Evolutionary conservation across 495 filamentous ascomycete species (phyloP), one percentile per base, ranked within the genome.

Genomic region (Oidiodendron maius): DNA sequence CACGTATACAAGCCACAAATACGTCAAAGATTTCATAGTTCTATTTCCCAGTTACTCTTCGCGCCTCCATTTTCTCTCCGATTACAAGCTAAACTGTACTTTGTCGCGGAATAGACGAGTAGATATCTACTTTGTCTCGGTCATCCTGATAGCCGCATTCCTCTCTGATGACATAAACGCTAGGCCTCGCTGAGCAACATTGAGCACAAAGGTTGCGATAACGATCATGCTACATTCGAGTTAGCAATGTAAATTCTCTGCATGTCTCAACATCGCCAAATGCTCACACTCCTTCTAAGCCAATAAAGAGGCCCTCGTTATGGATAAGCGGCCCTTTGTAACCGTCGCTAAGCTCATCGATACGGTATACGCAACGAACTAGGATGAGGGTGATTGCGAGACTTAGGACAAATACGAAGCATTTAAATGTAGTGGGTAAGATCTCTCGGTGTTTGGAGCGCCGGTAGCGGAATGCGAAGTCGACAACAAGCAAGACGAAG

Each of bases 311-410:
- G 0, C 57, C 53, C 57, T 77, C 60, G n/a, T 72, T 45, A 39
- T 67, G 59, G 12, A 76, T 67, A 25, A 72, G 44, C 8, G 47
- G 46, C 3, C 73, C 67, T 2, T 21, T 44, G 51, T 72, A 78
- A 18, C 72, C 73, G 3, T 74, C 65, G 46, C 60, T 63, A 44
- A 70, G 58, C 56, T 80, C 76, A 15, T 62, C 73, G 40, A 78
- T 68, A 6, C 76, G 63, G 50, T 74, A 80, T 2, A 51, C 53
- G 56, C 75, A 77, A 3, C 76, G 54, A 8, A 62, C 66, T 16
- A 75, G 50, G 34, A 78, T 74, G 12, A 72, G 59, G 0, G 69
- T 6, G 13, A 72, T 64, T 8, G 74, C 66, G 2, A 65, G n/a
- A 9, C 60, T 47, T 34, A 80, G 46, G 51, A 71, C 73, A 8